Conservation (phyloP, 345 rosid genomes). For the Camelina hispida region DNA sequence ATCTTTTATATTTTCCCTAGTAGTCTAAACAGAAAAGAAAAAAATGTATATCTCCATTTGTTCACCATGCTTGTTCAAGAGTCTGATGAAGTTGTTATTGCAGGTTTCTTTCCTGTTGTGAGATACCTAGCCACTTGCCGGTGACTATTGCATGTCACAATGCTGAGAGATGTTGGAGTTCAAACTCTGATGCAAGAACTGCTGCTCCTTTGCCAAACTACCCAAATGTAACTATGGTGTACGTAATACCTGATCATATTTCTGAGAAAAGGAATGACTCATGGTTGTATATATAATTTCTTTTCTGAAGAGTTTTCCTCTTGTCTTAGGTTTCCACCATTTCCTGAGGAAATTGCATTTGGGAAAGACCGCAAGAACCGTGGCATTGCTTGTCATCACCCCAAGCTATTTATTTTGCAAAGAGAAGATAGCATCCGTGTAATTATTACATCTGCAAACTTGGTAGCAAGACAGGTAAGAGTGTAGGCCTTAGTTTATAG, state of each 20-base stretch:
- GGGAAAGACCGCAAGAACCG: conserved; percentile 77
- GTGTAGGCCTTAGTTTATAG: conserved; percentile 21
- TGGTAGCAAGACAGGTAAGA: conserved; percentile 80
- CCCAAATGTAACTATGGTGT: conserved; percentile 80
- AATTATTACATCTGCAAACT: conserved; percentile 84
- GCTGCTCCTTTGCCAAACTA: conserved; percentile 63
- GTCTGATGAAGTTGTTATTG: conserved; percentile 36
- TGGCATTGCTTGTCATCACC: conserved; percentile 97
- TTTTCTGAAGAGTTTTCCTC: conserved; percentile 16
- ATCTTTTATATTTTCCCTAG: not conserved
- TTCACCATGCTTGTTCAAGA: conserved; percentile 26
- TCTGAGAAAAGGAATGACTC: not conserved
- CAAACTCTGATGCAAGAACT: conserved; percentile 64
- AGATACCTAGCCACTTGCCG: conserved; percentile 74
- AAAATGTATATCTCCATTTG: not conserved
- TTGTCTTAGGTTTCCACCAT: conserved; percentile 75
- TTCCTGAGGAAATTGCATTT: conserved; percentile 85
- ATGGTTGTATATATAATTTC: not conserved
- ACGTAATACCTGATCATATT: conserved; percentile 41
- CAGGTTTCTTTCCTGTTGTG: conserved; percentile 79
- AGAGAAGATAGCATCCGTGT: conserved; percentile 77
- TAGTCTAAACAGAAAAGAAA: conserved; percentile 8
- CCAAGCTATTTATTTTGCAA: conserved; percentile 81
- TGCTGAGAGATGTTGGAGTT: conserved; percentile 81
- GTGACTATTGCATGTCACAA: conserved; percentile 89